phyloP scores from a whole-genome alignment of 2,329 filamentous ascomycete genomes.

The Paecilomyces fulvus region DNA sequence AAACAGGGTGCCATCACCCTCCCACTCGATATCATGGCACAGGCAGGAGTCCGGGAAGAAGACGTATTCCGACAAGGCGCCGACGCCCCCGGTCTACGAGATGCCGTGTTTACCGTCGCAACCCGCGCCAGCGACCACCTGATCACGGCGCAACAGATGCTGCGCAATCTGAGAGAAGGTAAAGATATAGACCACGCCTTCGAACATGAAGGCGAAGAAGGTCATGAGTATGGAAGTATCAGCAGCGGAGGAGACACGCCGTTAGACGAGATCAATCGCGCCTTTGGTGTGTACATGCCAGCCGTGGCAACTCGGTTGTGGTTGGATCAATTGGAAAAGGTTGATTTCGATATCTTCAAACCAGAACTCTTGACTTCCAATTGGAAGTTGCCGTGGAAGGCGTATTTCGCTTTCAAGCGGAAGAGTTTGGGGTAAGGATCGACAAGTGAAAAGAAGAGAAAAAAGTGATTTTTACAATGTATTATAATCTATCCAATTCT shows the following conservation, averaged over 20 bases:
- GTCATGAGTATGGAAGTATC: constrained; percentile 42
- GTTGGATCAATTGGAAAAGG: constrained; percentile 65
- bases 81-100: constrained; percentile 69
- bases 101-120: constrained; percentile 85
- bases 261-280: constrained; percentile 51
- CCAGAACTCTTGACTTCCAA: constrained; percentile 54
- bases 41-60: constrained; percentile 73
- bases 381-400: constrained; percentile 82
- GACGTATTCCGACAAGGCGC: constrained; percentile 77
- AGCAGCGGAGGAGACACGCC: constrained; percentile 10
- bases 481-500: not conserved
- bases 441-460: not conserved
- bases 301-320: constrained; percentile 71
- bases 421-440: constrained; percentile 37
- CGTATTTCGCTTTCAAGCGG: constrained; percentile 53
- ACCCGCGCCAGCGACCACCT: constrained; percentile 93
- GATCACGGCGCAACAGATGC: constrained; percentile 87
- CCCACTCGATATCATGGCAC: constrained; percentile 82
- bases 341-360: constrained; percentile 76
- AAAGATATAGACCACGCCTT: constrained; percentile 74
- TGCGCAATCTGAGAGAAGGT: constrained; percentile 67
- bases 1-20: constrained; percentile 63
- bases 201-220: constrained; percentile 74
- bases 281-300: constrained; percentile 74
- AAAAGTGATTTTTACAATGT: not conserved